Evolutionary conservation across 148 eudicot genomes (phyloP).

Genomic region (Cornus florida): DNA sequence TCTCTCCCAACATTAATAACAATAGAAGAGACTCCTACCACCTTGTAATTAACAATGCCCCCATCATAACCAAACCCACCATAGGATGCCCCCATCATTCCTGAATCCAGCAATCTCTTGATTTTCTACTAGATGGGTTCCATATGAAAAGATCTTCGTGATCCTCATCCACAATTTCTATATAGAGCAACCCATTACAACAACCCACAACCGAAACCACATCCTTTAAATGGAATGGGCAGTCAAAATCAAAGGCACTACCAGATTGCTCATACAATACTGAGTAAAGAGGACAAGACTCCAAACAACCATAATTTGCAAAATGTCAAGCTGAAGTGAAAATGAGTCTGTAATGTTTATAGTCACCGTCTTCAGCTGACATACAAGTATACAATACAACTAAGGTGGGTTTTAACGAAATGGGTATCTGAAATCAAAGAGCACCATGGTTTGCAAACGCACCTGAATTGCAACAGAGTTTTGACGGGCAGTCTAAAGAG

Average conservation of each 20-base stretch:
- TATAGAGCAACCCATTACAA: slow-evolving; percentile 33
- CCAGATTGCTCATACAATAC: slow-evolving; percentile 7
- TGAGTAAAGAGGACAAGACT: slow-evolving; percentile 7
- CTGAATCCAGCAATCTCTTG: slow-evolving; percentile 10
- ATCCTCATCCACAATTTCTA: background rate
- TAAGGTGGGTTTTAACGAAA: too few species aligned
- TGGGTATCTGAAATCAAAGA: too few species aligned
- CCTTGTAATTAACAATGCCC: slow-evolving; percentile 32
- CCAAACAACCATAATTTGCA: too few species aligned
- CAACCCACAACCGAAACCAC: slow-evolving; percentile 16
- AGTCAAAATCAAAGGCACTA: background rate
- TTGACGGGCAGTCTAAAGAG: too few species aligned
- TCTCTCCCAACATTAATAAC: too few species aligned
- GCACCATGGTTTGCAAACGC: too few species aligned
- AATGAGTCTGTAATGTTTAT: too few species aligned
- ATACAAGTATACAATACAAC: too few species aligned
- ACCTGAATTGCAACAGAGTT: too few species aligned
- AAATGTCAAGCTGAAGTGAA: too few species aligned
- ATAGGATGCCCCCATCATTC: background rate
- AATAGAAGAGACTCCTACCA: slow-evolving; percentile 21
- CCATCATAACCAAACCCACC: slow-evolving; percentile 37
- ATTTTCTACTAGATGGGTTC: slow-evolving; percentile 23
- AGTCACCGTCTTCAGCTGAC: too few species aligned
- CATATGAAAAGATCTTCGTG: slow-evolving; percentile 2
- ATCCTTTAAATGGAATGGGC: background rate